Conservation (phyloP, 805 yeast species). For the Pichia nanzhaoensis region DNA sequence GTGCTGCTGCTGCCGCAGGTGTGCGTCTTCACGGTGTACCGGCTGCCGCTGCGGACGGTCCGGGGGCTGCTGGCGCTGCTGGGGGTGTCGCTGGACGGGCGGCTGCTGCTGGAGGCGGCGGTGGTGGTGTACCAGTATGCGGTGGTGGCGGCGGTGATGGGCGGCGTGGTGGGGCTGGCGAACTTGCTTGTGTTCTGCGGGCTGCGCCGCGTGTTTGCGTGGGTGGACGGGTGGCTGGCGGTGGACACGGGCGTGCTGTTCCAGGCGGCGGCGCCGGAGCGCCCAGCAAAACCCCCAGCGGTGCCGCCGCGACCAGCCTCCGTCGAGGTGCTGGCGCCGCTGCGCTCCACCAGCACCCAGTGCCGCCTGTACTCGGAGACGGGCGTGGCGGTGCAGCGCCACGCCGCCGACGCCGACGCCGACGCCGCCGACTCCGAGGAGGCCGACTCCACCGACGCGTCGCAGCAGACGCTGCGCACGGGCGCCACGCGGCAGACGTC, state of each 20-base stretch:
- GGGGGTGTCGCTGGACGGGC: neutral
- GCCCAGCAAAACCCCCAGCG: too few species aligned
- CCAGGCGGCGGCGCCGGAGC: neutral
- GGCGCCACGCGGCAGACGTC: too few species aligned
- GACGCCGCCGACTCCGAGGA: too few species aligned
- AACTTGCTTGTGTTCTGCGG: conserved; percentile 16
- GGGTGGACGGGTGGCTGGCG: neutral
- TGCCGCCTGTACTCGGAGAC: neutral
- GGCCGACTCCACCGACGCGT: too few species aligned
- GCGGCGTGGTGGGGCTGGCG: conserved; percentile 18
- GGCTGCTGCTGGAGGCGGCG: conserved; percentile 3
- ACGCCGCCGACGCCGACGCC: too few species aligned
- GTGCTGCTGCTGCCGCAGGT: conserved; percentile 4
- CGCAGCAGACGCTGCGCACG: too few species aligned
- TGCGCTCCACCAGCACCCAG: neutral
- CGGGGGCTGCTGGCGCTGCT: neutral
- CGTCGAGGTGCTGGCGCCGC: too few species aligned
- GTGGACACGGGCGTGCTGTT: neutral
- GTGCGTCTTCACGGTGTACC: neutral
- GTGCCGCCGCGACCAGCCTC: too few species aligned
- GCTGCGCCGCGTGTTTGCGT: conserved; percentile 6
- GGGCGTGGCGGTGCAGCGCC: too few species aligned
- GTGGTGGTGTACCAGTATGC: conserved; percentile 22
- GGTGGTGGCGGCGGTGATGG: conserved; percentile 20
- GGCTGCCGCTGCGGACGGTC: neutral